These are phyloP conservation scores for Hemisphaericaspora xylanilytica DNA, from an alignment of 1,139 yeast genomes.

Conservation along the genomic window DNA sequence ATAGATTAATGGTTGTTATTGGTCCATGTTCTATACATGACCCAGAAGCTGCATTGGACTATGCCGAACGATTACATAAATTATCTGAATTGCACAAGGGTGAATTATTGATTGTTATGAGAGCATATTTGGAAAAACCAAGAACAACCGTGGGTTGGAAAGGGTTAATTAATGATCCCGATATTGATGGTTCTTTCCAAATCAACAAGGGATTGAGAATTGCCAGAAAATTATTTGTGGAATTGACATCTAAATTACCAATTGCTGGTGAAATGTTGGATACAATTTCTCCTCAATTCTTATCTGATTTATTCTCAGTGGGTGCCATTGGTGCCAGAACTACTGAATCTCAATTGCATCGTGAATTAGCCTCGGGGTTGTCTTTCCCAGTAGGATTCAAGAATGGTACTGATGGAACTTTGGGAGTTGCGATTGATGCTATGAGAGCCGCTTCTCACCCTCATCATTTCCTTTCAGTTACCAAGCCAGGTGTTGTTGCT, in stretches of 20 bases:
- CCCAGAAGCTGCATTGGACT: slow-evolving; percentile 87
- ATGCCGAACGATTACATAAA: slow-evolving; percentile 63
- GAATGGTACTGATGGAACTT: slow-evolving; percentile 93
- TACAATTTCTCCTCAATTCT: slow-evolving; percentile 92
- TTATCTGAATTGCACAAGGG: slow-evolving; percentile 63
- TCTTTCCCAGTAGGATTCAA: slow-evolving; percentile 98
- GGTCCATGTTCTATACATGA: slow-evolving; percentile 99
- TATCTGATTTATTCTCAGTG: slow-evolving; percentile 83
- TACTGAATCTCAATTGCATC: slow-evolving; percentile 93
- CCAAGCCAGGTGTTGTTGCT: slow-evolving; percentile 86
- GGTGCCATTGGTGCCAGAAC: slow-evolving; percentile 99
- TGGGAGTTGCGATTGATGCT: slow-evolving; percentile 92
- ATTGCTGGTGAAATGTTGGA: slow-evolving; percentile 98
- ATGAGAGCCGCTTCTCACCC: slow-evolving; percentile 89
- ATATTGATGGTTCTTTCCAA: slow-evolving; percentile 88
- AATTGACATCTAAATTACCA: slow-evolving; percentile 75
- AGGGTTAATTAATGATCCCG: slow-evolving; percentile 96
- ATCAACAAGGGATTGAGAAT: slow-evolving; percentile 92
- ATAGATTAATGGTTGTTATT: slow-evolving; percentile 75
- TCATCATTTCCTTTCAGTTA: slow-evolving; percentile 91
- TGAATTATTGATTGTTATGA: slow-evolving; percentile 86
- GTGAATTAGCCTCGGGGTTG: slow-evolving; percentile 92
- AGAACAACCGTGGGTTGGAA: slow-evolving; percentile 99
- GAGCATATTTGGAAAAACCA: slow-evolving; percentile 97
- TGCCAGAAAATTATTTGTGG: slow-evolving; percentile 81